phyloP scores from a whole-genome alignment of 495 filamentous ascomycete genomes.

The Talaromyces thailandensis region DNA sequence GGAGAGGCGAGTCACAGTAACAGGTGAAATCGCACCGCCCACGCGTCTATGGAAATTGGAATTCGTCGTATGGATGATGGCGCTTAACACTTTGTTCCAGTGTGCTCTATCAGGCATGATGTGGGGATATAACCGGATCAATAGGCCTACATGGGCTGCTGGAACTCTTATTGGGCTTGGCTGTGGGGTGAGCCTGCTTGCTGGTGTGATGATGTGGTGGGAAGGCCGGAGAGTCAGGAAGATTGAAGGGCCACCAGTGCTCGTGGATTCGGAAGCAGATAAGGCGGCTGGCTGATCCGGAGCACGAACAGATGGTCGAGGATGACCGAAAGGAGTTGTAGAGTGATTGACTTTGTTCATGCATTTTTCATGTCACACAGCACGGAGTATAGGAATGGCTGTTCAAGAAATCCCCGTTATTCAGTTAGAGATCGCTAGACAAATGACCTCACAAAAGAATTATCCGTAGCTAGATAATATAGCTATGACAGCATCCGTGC shows the following conservation, averaged over 20 bases:
- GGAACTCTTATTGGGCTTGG: background rate
- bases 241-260: background rate
- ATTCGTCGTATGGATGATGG: constrained; percentile 65
- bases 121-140: constrained; percentile 66
- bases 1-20: background rate
- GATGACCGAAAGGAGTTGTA: no score
- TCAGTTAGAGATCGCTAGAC: background rate
- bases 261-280: background rate
- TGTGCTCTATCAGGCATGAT: constrained; percentile 61
- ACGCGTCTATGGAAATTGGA: constrained; percentile 47
- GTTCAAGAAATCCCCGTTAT: background rate
- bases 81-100: constrained; percentile 71
- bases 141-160: constrained; percentile 41
- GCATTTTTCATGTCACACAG: background rate
- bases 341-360: background rate
- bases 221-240: background rate
- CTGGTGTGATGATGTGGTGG: background rate
- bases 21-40: constrained; percentile 15
- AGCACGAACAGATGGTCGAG: background rate
- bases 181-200: background rate
- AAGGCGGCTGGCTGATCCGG: background rate
- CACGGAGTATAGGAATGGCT: background rate
- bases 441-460: background rate
- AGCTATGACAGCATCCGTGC: no score
- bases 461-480: background rate